A percentile compares a stretch with the other conserved stretches of the same genome.
Evolutionary conservation across 305 asterid genomes (phyloP).

Genomic region (Euphrasia arctica): DNA sequence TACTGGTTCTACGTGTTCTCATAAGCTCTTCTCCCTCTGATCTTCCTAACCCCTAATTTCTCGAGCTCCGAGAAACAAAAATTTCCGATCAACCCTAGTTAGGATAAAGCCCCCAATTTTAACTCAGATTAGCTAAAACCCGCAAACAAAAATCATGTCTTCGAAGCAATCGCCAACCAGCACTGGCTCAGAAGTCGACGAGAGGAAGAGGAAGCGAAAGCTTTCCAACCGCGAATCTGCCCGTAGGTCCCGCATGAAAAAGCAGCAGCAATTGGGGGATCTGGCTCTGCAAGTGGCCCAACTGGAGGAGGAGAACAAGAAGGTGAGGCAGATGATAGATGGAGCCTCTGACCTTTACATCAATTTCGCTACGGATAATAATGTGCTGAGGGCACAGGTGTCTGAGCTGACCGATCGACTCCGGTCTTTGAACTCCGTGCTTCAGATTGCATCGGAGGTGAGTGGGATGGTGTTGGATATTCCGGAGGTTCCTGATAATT

Average conservation of each 20-base stretch:
- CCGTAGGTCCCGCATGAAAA: constrained; percentile 71
- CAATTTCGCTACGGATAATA: constrained; percentile 47
- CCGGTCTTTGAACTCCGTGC: constrained; percentile 48
- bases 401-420: constrained; percentile 62
- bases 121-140: neutral
- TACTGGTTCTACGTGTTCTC: constrained; percentile 80
- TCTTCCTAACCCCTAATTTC: constrained; percentile 21
- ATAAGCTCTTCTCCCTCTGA: constrained; percentile 31
- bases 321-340: constrained; percentile 46
- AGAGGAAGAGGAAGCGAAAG: constrained; percentile 73
- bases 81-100: neutral
- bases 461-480: constrained; percentile 44
- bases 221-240: constrained; percentile 79
- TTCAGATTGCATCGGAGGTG: constrained; percentile 51
- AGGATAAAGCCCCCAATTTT: constrained; percentile 12
- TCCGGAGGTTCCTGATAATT: constrained; percentile 37
- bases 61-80: neutral
- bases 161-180: constrained; percentile 42
- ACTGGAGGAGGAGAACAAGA: constrained; percentile 46
- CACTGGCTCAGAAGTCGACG: constrained; percentile 44
- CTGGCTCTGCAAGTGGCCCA: constrained; percentile 44
- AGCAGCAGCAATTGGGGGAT: constrained; percentile 64
- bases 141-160: constrained; percentile 25
- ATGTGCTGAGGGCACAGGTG: constrained; percentile 60
- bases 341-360: constrained; percentile 44